Percentiles rank a stretch among this genome's conserved stretches.
These are phyloP conservation scores for Fonsecaea monophora DNA, from an alignment of 2,329 filamentous ascomycete genomes.

Conservation along the genomic window DNA sequence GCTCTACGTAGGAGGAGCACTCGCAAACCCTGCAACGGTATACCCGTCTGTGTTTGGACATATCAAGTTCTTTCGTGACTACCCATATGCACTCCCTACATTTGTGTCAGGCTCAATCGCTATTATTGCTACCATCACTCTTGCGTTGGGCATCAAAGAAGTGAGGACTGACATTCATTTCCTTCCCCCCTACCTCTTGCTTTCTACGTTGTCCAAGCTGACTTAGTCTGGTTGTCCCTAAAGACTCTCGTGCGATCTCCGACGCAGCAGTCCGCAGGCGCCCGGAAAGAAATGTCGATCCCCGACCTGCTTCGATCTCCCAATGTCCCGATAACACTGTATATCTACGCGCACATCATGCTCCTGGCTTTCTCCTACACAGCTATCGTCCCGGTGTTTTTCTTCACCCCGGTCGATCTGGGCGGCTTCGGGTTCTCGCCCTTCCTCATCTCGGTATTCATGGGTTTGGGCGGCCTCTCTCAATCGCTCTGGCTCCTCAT, in stretches of 20 bases:
- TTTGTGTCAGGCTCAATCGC: slow-evolving; percentile 65
- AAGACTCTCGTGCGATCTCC: slow-evolving; percentile 26
- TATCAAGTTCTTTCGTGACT: slow-evolving; percentile 65
- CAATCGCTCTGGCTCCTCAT: slow-evolving; percentile 76
- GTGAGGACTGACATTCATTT: slow-evolving; percentile 19
- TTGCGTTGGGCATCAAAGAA: slow-evolving; percentile 68
- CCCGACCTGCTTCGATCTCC: slow-evolving; percentile 66
- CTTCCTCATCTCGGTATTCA: slow-evolving; percentile 69
- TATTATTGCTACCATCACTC: slow-evolving; percentile 60
- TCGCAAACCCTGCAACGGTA: slow-evolving; percentile 71
- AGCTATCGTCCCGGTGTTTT: slow-evolving; percentile 71
- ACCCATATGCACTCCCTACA: slow-evolving; percentile 70
- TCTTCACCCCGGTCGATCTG: slow-evolving; percentile 66
- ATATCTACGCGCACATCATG: slow-evolving; percentile 70
- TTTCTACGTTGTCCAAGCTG: not conserved
- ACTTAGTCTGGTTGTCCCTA: not conserved
- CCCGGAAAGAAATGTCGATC: slow-evolving; percentile 51
- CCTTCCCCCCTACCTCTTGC: not conserved
- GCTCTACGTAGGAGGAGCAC: slow-evolving; percentile 60
- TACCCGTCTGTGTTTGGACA: slow-evolving; percentile 66
- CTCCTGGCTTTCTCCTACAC: slow-evolving; percentile 75
- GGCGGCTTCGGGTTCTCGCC: slow-evolving; percentile 72
- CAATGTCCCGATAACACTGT: slow-evolving; percentile 70
- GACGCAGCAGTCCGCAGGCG: slow-evolving; percentile 15
- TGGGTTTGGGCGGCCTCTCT: slow-evolving; percentile 68